Conservation (phyloP, 1,284 basidiomycete genomes). For the Microbotryum silenes-acaulis region DNA sequence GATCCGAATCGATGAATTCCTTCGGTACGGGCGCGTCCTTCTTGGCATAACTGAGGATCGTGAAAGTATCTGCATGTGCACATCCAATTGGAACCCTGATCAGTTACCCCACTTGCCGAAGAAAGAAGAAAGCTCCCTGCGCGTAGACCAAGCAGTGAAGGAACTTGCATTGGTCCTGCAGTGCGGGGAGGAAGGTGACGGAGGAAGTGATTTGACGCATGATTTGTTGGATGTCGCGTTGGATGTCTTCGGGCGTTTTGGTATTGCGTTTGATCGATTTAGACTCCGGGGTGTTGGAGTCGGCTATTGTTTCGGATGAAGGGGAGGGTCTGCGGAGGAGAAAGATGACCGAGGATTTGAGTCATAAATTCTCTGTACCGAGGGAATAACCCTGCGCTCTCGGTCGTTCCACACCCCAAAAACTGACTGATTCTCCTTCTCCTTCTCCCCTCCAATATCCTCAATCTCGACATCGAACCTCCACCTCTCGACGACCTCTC, state of each 20-base stretch:
- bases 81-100: too few species aligned
- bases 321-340: conserved; percentile 14
- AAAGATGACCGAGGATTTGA: too few species aligned
- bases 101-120: too few species aligned
- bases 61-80: conserved; percentile 53
- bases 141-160: not conserved
- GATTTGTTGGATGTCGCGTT: conserved; percentile 94
- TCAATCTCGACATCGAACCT: conserved; percentile 89
- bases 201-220: conserved; percentile 97
- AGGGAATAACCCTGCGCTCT: conserved; percentile 37
- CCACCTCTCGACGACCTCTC: conserved; percentile 90
- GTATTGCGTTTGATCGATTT: conserved; percentile 36
- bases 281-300: conserved; percentile 10
- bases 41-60: conserved; percentile 83
- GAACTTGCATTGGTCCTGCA: conserved; percentile 87
- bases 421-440: conserved; percentile 36
- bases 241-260: conserved; percentile 77
- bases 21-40: conserved; percentile 79
- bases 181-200: conserved; percentile 89
- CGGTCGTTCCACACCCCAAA: too few species aligned
- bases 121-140: too few species aligned
- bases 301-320: not conserved
- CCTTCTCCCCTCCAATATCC: conserved; percentile 33
- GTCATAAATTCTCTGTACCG: conserved; percentile 34
- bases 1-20: conserved; percentile 91